Evolutionary conservation across 2,329 filamentous ascomycete species (phyloP), one percentile per base, ranked within the genome.

Genomic region (Ophiostoma quercus): DNA sequence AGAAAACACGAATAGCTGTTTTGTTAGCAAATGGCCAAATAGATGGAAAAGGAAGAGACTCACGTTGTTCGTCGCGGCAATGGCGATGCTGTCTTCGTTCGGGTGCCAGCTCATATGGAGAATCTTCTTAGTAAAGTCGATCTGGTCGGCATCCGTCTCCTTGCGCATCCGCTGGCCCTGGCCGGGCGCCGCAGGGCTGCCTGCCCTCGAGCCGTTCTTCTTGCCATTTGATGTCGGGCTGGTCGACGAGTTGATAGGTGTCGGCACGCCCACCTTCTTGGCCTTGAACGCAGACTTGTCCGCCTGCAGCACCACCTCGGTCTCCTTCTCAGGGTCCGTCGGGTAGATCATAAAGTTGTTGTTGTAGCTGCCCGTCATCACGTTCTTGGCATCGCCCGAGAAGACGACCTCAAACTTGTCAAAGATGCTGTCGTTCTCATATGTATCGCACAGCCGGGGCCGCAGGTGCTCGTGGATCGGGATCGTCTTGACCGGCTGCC

Each of bases 271-370:
- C 74, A 99, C 94, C 84, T 98, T 99, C 89, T 99, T 99, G 47
- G 95, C 95, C 83, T 99, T 99, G 88, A 99, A 99, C 12, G 95
- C 95, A 70, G 93, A 97, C 84, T 99, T 99, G 79, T 99, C 95
- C 54, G 95, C 95, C 80, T 99, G 95, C 70, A 99, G 84, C 66
- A 99, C 95, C 66, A 99, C 94, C 80, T 99, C 95, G 2, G 94
- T 94, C 78, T 99, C 95, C 82, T 96, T 96, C 74, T 94, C 92
- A 7, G 94, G 92, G 76, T 98, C 94, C 34, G 94, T 95, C 4
- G 95, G 95, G 79, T 98, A 99, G 77, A 99, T 99, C 95, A 99
- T 99, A 84, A 99, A 98, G 83, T 99, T 99, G 84, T 99, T 99
- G 86, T 99, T 99, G 84, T 99, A 99, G 78, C 93, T 97, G 75